A percentile compares a stretch with the other conserved stretches of the same genome.
Evolutionary conservation across 164 flowering plant species (phyloP).

Genomic region (Vitis rotundifolia): DNA sequence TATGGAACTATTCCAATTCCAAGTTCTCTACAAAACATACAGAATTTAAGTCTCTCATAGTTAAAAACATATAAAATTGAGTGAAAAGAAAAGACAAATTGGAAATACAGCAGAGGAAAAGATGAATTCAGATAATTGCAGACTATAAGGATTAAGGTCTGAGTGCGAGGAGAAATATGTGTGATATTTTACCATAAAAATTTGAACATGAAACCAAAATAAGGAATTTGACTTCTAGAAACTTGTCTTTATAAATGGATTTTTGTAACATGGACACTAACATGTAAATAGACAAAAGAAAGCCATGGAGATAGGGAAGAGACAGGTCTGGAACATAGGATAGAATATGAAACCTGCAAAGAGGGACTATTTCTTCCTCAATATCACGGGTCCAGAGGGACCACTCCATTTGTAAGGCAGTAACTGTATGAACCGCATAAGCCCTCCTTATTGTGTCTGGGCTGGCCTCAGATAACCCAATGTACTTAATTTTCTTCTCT

Average conservation of each 20-base stretch:
- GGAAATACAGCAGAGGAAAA: too few species aligned
- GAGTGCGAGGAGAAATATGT: too few species aligned
- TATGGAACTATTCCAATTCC: slow-evolving; percentile 25
- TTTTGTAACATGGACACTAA: neutral
- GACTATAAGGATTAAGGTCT: too few species aligned
- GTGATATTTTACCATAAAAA: too few species aligned
- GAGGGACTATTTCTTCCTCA: slow-evolving; percentile 13
- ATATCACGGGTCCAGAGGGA: slow-evolving; percentile 19
- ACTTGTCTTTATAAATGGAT: too few species aligned
- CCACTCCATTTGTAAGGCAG: slow-evolving; percentile 12
- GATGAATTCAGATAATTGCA: too few species aligned
- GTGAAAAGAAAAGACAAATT: neutral
- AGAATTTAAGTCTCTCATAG: neutral
- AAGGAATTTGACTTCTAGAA: too few species aligned
- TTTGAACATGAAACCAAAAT: too few species aligned
- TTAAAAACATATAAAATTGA: neutral
- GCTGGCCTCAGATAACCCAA: slow-evolving; percentile 15
- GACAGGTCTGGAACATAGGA: neutral
- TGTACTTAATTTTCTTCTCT: slow-evolving; percentile 11
- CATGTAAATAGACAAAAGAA: neutral
- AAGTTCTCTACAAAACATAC: neutral
- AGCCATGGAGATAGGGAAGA: neutral
- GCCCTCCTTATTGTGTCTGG: slow-evolving; percentile 13
- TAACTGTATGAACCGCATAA: slow-evolving; percentile 11
- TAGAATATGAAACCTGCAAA: slow-evolving; percentile 7